Percentiles rank a stretch among this genome's conserved stretches.
Evolutionary conservation across 805 yeast genomes (phyloP).

Genomic region (Debaryomyces castellii): DNA sequence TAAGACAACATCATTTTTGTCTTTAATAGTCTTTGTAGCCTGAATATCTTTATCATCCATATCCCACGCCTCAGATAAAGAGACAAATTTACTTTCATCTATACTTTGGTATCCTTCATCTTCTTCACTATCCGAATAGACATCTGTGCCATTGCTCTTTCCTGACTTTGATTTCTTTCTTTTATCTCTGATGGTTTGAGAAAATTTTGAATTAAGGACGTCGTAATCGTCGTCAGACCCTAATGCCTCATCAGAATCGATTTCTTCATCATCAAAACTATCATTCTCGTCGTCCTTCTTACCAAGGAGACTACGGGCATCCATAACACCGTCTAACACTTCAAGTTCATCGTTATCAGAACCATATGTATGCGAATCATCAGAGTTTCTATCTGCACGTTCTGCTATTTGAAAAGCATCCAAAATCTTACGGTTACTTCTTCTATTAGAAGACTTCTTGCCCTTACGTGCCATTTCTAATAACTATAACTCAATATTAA

Average conservation of each 20-base stretch:
- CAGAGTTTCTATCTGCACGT: slow-evolving; percentile 28
- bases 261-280: slow-evolving; percentile 58
- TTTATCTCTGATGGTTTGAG: slow-evolving; percentile 66
- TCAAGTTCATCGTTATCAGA: slow-evolving; percentile 24
- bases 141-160: slow-evolving; percentile 24
- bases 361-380: slow-evolving; percentile 14
- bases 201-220: slow-evolving; percentile 60
- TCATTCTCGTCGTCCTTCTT: slow-evolving; percentile 22
- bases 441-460: slow-evolving; percentile 22
- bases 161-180: slow-evolving; percentile 34
- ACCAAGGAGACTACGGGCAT: slow-evolving; percentile 35
- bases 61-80: slow-evolving; percentile 90
- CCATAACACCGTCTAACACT: slow-evolving; percentile 38
- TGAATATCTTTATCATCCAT: slow-evolving; percentile 57
- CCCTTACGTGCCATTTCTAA: slow-evolving; percentile 17
- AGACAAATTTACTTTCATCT: slow-evolving; percentile 72
- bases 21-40: slow-evolving; percentile 13
- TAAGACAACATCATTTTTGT: slow-evolving; percentile 24
- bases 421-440: slow-evolving; percentile 36
- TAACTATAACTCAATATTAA: background rate
- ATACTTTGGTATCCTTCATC: slow-evolving; percentile 70
- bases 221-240: slow-evolving; percentile 78
- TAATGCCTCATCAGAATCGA: slow-evolving; percentile 85
- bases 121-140: slow-evolving; percentile 36
- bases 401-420: slow-evolving; percentile 49